Evolutionary conservation across 495 filamentous ascomycete species (phyloP), one percentile per base, ranked within the genome.

Genomic region (Penicillium silybi): DNA sequence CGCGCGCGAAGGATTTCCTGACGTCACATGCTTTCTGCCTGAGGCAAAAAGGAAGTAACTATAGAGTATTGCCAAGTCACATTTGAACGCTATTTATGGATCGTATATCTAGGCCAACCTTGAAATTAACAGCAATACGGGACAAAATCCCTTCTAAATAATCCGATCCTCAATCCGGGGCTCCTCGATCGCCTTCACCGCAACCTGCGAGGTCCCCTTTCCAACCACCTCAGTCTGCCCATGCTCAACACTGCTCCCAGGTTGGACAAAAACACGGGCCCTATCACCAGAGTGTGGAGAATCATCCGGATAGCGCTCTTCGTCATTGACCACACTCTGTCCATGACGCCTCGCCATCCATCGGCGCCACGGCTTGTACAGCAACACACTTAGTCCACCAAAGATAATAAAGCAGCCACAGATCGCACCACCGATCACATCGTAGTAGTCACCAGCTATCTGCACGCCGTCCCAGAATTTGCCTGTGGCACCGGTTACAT

Each of bases 391-490:
- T 4, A 85, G 63, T 0, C 77, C 64, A 0, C 92, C 92, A 38
- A 88, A 85, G 0, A 95, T 57, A 7, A 96, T 65, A 58, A 97
- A 97, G 0, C 86, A 75, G 3, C 84, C 89, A 56, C 89, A 95
- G 17, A 97, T 96, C 7, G 74, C 76, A 9, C 87, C 92, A 34
- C 91, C 92, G 38, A 96, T 86, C 41, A 91, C 80, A 67, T 96
- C 90, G 58, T 88, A 97, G 63, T 89, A 79, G 53, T 96, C 88
- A 0, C 87, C 82, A 6, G 86, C 84, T 10, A 72, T 79, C 42
- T 79, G 73, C 0, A 97, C 86, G 3, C 90, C 91, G 45, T 92
- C 85, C 92, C 92, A 97, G 66, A 97, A 96, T 18, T 59, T 68
- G 0, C 89, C 91, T 16, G 75, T 75, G 1, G 89, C 88, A 47